Conservation (phyloP, 164 flowering plant genomes). For the Hamamelis virginiana region DNA sequence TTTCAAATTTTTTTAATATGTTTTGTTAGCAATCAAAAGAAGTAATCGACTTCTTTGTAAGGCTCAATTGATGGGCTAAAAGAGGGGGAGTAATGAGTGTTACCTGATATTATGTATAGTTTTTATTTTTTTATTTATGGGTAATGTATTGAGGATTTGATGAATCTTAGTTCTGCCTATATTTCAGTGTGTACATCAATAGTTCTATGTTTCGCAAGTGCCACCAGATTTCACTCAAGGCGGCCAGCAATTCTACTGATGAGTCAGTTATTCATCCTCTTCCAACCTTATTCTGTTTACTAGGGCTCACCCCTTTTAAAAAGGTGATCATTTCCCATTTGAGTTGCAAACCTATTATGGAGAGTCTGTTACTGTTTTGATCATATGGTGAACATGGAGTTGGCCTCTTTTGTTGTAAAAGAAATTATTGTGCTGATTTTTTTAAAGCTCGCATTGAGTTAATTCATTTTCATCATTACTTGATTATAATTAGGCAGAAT, state of each 20-base stretch:
- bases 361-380: not conserved
- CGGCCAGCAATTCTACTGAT: conserved; percentile 41
- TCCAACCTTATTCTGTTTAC: conserved; percentile 75
- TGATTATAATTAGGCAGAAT: conserved; percentile 64
- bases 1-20: too few relatives aligned
- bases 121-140: not conserved
- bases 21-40: too few relatives aligned
- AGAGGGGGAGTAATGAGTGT: too few relatives aligned
- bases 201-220: conserved; percentile 73
- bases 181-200: conserved; percentile 72
- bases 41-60: too few relatives aligned
- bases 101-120: too few relatives aligned
- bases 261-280: conserved; percentile 82
- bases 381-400: not conserved
- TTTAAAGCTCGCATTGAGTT: not conserved
- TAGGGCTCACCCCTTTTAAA: conserved; percentile 74
- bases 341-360: not conserved
- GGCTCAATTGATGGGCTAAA: too few relatives aligned
- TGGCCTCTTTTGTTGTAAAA: not conserved
- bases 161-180: conserved; percentile 8
- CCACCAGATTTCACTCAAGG: conserved; percentile 62
- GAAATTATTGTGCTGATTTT: too few relatives aligned
- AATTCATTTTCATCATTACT: not conserved
- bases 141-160: not conserved
- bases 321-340: conserved; percentile 45